Conservation (phyloP, 176 grass and related monocot species). For the Dactylis glomerata region DNA sequence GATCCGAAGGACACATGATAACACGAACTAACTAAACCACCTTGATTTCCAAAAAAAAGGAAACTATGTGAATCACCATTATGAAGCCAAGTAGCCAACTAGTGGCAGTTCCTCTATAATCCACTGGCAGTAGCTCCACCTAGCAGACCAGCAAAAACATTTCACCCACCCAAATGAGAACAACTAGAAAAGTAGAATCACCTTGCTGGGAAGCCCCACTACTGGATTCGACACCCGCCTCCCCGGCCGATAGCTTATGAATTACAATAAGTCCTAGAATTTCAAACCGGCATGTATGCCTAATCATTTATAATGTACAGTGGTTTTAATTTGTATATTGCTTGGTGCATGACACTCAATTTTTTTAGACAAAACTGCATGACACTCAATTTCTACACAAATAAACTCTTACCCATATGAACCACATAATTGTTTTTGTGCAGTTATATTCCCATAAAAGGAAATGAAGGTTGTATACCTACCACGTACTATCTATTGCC, state of each 20-base stretch:
- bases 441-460: too few relatives aligned
- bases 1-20: too few relatives aligned
- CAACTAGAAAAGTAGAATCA: neutral
- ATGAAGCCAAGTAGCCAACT: neutral
- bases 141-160: neutral
- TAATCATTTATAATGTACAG: slow-evolving; percentile 5
- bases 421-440: too few relatives aligned
- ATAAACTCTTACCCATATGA: too few relatives aligned
- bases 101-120: neutral
- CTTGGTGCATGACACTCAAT: too few relatives aligned
- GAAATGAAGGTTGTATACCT: too few relatives aligned
- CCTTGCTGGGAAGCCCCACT: neutral
- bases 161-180: neutral
- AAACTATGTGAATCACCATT: neutral
- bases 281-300: neutral
- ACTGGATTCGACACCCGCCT: neutral
- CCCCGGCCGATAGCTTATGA: neutral
- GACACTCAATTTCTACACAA: too few relatives aligned
- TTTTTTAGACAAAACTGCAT: too few relatives aligned
- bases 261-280: neutral
- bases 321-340: neutral
- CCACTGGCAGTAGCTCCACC: neutral
- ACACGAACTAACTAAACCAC: neutral
- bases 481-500: too few relatives aligned
- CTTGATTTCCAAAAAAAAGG: too few relatives aligned